These are phyloP conservation scores for Pyrus hybrid DNA, from an alignment of 331 rosid species.

Conservation along the genomic window DNA sequence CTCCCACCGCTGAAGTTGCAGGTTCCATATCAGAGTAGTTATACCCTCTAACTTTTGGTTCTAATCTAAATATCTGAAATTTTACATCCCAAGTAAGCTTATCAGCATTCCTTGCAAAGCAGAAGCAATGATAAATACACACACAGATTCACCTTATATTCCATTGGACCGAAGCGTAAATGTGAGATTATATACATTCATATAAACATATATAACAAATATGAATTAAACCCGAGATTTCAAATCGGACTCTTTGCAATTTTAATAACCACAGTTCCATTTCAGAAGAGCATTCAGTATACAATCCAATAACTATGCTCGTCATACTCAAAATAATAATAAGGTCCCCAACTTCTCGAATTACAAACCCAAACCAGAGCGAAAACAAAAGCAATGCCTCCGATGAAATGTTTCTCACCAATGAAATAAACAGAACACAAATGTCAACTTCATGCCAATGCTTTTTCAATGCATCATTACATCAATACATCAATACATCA, in stretches of 20 bases:
- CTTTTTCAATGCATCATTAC: background rate
- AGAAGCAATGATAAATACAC: background rate
- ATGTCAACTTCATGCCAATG: background rate
- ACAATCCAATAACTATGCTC: background rate
- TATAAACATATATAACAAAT: background rate
- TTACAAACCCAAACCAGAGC: background rate
- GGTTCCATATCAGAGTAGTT: conserved; percentile 24
- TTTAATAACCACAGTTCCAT: background rate
- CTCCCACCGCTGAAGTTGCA: conserved; percentile 26
- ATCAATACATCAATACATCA: background rate
- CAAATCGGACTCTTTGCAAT: background rate
- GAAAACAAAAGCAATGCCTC: background rate
- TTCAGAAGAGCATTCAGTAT: background rate
- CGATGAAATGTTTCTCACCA: background rate
- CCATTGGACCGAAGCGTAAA: background rate
- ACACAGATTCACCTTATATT: background rate
- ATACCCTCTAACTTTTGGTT: conserved; percentile 52
- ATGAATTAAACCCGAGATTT: background rate
- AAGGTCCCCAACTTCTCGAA: background rate
- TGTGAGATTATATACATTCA: background rate
- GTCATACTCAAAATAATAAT: background rate
- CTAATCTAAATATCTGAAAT: conserved; percentile 74
- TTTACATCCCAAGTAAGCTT: background rate
- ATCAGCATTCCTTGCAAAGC: background rate
- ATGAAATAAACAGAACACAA: background rate